Percentiles rank a stretch among this genome's conserved stretches.
phyloP scores from a whole-genome alignment of 495 filamentous ascomycete genomes.

The Penicillium bialowiezense region DNA sequence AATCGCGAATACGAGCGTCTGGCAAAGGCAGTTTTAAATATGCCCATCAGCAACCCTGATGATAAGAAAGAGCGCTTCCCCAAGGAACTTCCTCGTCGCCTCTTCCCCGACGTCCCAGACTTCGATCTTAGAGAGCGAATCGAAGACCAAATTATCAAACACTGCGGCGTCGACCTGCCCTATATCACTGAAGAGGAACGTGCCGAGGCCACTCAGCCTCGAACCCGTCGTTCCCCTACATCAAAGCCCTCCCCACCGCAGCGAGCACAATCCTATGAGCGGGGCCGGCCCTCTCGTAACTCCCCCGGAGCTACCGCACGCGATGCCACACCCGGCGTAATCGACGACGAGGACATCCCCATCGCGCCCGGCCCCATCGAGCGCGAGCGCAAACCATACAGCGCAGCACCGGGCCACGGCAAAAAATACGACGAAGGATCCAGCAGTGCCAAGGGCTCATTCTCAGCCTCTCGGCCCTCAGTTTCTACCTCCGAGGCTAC shows the following conservation, averaged over 20 bases:
- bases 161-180: slow-evolving; percentile 50
- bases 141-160: slow-evolving; percentile 43
- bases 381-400: slow-evolving; percentile 62
- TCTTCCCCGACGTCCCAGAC: slow-evolving; percentile 58
- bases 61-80: slow-evolving; percentile 73
- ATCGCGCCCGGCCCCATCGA: slow-evolving; percentile 52
- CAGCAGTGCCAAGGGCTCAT: slow-evolving; percentile 29
- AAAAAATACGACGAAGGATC: slow-evolving; percentile 48
- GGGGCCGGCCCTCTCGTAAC: slow-evolving; percentile 50
- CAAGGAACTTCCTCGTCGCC: slow-evolving; percentile 69
- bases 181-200: slow-evolving; percentile 39
- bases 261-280: slow-evolving; percentile 39
- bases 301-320: neutral
- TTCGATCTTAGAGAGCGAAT: slow-evolving; percentile 36
- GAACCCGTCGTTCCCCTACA: slow-evolving; percentile 14
- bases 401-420: slow-evolving; percentile 52
- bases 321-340: slow-evolving; percentile 22
- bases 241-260: slow-evolving; percentile 15
- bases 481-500: slow-evolving; percentile 13
- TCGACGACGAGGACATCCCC: slow-evolving; percentile 45
- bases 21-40: slow-evolving; percentile 64
- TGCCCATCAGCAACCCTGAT: slow-evolving; percentile 74
- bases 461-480: slow-evolving; percentile 24
- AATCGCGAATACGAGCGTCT: slow-evolving; percentile 74
- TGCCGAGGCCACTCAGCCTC: slow-evolving; percentile 23